Evolutionary conservation across 2,329 filamentous ascomycete genomes (phyloP).

Genomic region (Ophiobolus disseminans): DNA sequence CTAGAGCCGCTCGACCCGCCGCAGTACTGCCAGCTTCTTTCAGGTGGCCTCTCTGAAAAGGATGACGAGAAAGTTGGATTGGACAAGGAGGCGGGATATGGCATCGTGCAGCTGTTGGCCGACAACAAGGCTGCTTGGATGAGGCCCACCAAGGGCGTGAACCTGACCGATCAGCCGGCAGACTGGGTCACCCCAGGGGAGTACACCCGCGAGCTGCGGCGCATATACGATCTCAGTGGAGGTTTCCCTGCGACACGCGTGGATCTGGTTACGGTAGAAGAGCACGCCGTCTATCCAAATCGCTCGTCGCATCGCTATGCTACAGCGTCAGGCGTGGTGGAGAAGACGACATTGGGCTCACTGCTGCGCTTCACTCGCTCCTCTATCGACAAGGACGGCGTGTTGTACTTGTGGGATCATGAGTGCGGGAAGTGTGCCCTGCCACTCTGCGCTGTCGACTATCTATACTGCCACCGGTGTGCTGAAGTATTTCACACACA

Average conservation of each 20-base stretch:
- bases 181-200: not conserved
- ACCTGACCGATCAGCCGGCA: not conserved
- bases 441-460: not conserved
- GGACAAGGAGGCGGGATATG: not conserved
- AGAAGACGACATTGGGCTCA: not conserved
- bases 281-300: not conserved
- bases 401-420: not conserved
- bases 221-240: not conserved
- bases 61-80: not conserved
- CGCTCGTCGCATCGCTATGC: not conserved
- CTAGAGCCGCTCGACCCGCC: not conserved
- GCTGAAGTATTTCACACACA: not conserved
- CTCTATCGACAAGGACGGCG: not conserved
- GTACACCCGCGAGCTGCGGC: not conserved
- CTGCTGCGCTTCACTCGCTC: not conserved
- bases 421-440: not conserved
- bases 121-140: not conserved
- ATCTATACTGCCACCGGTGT: not conserved
- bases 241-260: not conserved
- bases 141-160: not conserved
- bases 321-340: not conserved
- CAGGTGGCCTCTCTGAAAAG: not conserved
- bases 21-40: not conserved
- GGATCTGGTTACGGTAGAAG: not conserved
- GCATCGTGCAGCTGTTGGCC: not conserved